Evolutionary conservation across 202 grass and related monocot genomes (phyloP).

Genomic region (Bolboschoenoplectus hybrid): DNA sequence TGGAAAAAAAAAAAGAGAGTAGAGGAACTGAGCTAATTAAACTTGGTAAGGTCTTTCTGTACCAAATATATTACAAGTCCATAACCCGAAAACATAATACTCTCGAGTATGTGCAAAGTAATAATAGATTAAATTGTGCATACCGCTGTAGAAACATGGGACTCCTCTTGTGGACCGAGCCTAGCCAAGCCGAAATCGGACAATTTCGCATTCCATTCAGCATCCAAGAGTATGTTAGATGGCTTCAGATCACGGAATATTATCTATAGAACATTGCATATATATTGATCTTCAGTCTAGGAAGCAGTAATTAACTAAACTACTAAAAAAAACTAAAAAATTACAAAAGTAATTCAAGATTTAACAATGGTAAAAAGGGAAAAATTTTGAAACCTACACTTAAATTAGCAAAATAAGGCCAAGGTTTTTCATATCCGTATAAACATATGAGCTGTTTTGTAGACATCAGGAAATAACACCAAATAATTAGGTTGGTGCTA

Average conservation of each 20-base stretch:
- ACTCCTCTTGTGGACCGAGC: constrained; percentile 72
- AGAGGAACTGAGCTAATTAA: not conserved
- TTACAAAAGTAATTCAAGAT: not conserved
- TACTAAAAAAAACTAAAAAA: not conserved
- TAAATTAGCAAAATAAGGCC: not conserved
- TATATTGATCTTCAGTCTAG: not conserved
- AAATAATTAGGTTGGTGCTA: constrained; percentile 18
- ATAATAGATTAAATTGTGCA: constrained; percentile 28
- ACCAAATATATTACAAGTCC: not conserved
- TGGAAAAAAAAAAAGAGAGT: not conserved
- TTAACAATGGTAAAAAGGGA: not conserved
- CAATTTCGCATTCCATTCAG: constrained; percentile 90
- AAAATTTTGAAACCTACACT: not conserved
- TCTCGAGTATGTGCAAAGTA: not conserved
- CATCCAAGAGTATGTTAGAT: constrained; percentile 90
- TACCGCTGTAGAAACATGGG: constrained; percentile 94
- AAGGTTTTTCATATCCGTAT: not conserved
- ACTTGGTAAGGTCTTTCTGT: not conserved
- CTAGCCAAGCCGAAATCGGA: constrained; percentile 96
- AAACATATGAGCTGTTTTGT: not conserved
- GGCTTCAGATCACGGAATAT: constrained; percentile 98
- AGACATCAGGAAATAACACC: constrained; percentile 4
- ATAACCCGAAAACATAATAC: not conserved
- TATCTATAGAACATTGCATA: constrained; percentile 54
- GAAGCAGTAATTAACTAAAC: not conserved